Evolutionary conservation across 2,329 filamentous ascomycete genomes (phyloP).

Genomic region (Nakataea oryzae): DNA sequence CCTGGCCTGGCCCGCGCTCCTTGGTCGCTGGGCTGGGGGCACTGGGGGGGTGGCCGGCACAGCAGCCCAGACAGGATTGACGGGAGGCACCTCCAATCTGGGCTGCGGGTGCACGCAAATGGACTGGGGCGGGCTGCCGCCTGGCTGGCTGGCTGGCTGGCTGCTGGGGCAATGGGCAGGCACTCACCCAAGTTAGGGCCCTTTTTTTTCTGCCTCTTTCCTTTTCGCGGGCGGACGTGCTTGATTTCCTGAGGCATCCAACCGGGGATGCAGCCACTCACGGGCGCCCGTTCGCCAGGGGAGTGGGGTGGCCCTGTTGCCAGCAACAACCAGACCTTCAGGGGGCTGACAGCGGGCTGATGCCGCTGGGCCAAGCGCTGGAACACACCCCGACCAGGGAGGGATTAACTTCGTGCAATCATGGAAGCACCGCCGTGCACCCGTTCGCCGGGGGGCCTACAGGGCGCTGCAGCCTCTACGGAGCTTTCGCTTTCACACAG

Average conservation of each 20-base stretch:
- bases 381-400: not conserved
- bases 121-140: not conserved
- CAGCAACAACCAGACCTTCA: slow-evolving; percentile 1
- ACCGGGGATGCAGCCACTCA: not conserved
- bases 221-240: not conserved
- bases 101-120: not conserved
- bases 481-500: not conserved
- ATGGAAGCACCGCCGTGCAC: not conserved
- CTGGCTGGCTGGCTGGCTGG: not conserved
- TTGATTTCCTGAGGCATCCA: not conserved
- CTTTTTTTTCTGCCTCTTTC: not conserved
- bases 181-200: too few species aligned
- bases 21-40: not conserved
- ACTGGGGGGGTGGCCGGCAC: not conserved
- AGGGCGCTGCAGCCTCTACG: not conserved
- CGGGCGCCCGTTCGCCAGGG: not conserved
- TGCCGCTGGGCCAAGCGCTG: not conserved
- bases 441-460: not conserved
- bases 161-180: not conserved
- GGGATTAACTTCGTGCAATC: not conserved
- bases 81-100: too few species aligned
- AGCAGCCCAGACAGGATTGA: not conserved
- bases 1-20: not conserved
- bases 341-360: not conserved
- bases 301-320: not conserved